Percentiles rank a stretch among this genome's conserved stretches.
Evolutionary conservation across 305 asterid genomes (phyloP).

Genomic region (Withania somnifera): DNA sequence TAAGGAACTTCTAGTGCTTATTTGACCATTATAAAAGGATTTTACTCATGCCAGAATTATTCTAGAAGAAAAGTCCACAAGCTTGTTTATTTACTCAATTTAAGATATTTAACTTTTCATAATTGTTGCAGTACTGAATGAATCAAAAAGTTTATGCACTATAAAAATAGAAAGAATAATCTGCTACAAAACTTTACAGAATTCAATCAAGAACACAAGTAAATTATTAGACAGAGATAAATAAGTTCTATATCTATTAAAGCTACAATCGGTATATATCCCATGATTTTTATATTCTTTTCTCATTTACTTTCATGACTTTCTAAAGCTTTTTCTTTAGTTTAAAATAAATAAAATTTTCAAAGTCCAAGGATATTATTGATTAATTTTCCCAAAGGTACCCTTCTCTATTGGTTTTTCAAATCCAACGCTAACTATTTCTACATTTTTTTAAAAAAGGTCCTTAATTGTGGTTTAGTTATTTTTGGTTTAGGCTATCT

Average conservation of each 20-base stretch:
- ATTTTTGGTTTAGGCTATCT: too few species aligned
- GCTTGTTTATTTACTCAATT: background rate
- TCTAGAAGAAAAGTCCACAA: background rate
- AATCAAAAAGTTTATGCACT: background rate
- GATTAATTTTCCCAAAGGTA: background rate
- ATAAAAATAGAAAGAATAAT: background rate
- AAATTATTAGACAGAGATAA: too few species aligned
- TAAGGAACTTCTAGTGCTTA: too few species aligned
- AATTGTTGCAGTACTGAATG: background rate
- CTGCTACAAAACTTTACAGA: too few species aligned
- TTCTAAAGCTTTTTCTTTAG: background rate
- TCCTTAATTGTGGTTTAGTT: too few species aligned
- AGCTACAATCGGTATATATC: background rate
- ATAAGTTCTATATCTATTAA: too few species aligned
- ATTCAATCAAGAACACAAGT: too few species aligned
- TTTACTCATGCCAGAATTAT: background rate
- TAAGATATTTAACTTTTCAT: background rate
- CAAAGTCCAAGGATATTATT: background rate
- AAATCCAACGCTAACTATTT: too few species aligned
- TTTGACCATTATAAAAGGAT: background rate
- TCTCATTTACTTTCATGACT: background rate
- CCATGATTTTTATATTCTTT: background rate
- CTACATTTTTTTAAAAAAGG: too few species aligned
- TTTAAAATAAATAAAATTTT: background rate
- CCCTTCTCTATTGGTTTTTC: background rate